Conservation (phyloP, 495 filamentous ascomycete genomes). For the Aspergillus egyptiacus region DNA sequence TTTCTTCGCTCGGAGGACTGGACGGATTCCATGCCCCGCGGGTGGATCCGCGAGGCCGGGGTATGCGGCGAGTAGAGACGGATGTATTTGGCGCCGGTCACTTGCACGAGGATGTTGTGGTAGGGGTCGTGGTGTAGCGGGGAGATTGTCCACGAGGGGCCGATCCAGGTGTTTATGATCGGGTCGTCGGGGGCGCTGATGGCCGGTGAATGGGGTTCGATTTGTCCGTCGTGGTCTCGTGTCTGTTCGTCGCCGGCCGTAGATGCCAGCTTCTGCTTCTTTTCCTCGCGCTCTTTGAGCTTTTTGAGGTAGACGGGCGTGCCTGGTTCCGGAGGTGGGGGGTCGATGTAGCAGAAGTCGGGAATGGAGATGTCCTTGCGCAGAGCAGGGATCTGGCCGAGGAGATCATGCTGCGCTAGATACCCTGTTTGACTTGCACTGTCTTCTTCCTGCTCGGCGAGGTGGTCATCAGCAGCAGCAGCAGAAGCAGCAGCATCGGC, state of each 20-base stretch:
- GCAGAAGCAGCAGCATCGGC: not conserved
- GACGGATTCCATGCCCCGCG: slow-evolving; percentile 60
- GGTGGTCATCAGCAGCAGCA: too few species aligned
- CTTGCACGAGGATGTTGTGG: slow-evolving; percentile 86
- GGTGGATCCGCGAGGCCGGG: slow-evolving; percentile 52
- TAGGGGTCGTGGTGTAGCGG: slow-evolving; percentile 92
- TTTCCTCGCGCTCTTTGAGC: slow-evolving; percentile 23
- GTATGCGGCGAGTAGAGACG: slow-evolving; percentile 71
- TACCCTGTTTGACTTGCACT: slow-evolving; percentile 51
- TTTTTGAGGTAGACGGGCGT: slow-evolving; percentile 46
- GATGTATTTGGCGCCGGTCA: slow-evolving; percentile 87
- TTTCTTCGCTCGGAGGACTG: slow-evolving; percentile 21
- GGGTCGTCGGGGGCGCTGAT: slow-evolving; percentile 29
- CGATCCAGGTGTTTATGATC: slow-evolving; percentile 85
- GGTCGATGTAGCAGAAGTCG: slow-evolving; percentile 75
- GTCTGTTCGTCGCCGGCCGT: slow-evolving; percentile 33
- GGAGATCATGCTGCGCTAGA: slow-evolving; percentile 84
- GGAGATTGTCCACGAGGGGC: slow-evolving; percentile 79
- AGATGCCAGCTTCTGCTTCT: slow-evolving; percentile 8
- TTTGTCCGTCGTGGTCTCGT: slow-evolving; percentile 8
- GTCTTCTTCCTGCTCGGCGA: slow-evolving; percentile 11
- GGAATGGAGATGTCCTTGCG: slow-evolving; percentile 72
- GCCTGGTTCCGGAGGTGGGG: slow-evolving; percentile 41
- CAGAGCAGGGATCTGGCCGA: slow-evolving; percentile 74
- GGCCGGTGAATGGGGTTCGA: not conserved